These are phyloP conservation scores for Cardamine chenopodiifolia DNA, from an alignment of 345 rosid species.

Conservation along the genomic window DNA sequence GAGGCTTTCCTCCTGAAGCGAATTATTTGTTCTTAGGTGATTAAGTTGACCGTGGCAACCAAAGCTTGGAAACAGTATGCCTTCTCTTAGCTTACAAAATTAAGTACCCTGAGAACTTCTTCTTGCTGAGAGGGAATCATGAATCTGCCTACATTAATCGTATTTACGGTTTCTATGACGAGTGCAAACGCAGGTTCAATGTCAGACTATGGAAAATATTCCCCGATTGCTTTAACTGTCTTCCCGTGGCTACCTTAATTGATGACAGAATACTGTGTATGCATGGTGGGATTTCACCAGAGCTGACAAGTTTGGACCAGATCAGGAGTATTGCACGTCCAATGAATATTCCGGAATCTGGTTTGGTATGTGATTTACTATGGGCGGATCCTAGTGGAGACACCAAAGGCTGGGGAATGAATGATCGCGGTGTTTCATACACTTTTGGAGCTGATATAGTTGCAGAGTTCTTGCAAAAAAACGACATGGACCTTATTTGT, in stretches of 20 bases:
- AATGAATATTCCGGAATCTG: constrained; percentile 81
- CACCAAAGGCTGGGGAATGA: constrained; percentile 85
- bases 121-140: constrained; percentile 84
- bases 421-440: constrained; percentile 87
- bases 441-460: constrained; percentile 87
- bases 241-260: constrained; percentile 83
- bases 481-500: constrained; percentile 92
- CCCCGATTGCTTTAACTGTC: constrained; percentile 90
- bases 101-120: constrained; percentile 88
- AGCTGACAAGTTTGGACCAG: constrained; percentile 67
- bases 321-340: constrained; percentile 79
- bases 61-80: constrained; percentile 93
- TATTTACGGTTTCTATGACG: constrained; percentile 91
- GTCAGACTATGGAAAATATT: constrained; percentile 80
- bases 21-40: constrained; percentile 89
- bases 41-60: constrained; percentile 98
- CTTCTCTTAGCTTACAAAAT: constrained; percentile 87
- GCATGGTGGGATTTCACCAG: constrained; percentile 98
- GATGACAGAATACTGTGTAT: constrained; percentile 92
- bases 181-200: constrained; percentile 85
- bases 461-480: constrained; percentile 64
- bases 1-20: constrained; percentile 85
- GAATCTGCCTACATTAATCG: constrained; percentile 90
- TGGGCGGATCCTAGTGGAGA: constrained; percentile 95
- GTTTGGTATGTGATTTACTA: constrained; percentile 88